Base-by-base conservation (phyloP, 2,329 filamentous ascomycete genomes). In the Cryphonectria japonica region DNA sequence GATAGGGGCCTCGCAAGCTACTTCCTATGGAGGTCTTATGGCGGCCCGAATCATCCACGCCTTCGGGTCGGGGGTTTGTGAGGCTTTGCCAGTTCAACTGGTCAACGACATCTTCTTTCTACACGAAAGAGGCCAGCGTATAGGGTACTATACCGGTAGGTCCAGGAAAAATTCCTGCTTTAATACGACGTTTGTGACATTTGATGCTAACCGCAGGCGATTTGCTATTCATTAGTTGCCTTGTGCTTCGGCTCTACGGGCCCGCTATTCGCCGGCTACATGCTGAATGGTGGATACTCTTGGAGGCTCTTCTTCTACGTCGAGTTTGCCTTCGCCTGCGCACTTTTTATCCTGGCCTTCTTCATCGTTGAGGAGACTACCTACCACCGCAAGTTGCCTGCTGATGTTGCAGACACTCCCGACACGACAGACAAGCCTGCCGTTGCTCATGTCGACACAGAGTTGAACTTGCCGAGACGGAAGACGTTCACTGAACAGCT, bases 251-350 rank as follows among this genome's bases (percentile, higher is more conserved):
- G 87, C 5, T 80, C 86, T 0, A 86, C 85, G 0, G 86, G 87
- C 0, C 86, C 88, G 0, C 79, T 90, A 0, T 88, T 87, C 65
- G 86, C 88, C 1, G 87, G 87, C 16, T 89, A 89, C 77, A 89
- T 90, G 87, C 83, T 90, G 8, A 83, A 84, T 0, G 87, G 83
- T 0, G 85, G 86, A 13, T 85, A 87, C 75, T 88, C 86, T 8
- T 90, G 87, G 87, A 81, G 85, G 22, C 83, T 89, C 0, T 90
- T 87, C 80, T 90, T 89, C 80, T 89, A 89, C 76, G 87, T 89
- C 68, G 84, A 86, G 72, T 83, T 87, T 64, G 88, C 86, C 2
- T 89, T 90, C 63, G 77, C 71, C 32, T 72, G 60, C 0, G 77
- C 76, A 4, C 73, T 80, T 11, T 64, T 80, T 7, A 69, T 79